These are phyloP conservation scores for Cetraspora pellucida DNA, from an alignment of 192 early-diverging fungal genomes.

Conservation along the genomic window DNA sequence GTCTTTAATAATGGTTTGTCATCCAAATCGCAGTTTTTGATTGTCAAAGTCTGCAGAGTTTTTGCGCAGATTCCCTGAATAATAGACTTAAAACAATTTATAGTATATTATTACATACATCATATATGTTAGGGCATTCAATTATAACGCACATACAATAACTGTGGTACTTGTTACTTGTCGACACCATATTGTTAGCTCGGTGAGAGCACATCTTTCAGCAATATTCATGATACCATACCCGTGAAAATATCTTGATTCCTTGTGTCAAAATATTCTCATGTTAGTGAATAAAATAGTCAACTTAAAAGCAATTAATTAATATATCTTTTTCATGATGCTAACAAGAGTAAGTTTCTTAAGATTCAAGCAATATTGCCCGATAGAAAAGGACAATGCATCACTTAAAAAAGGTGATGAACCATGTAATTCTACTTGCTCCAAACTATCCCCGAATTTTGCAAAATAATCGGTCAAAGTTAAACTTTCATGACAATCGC, in stretches of 20 bases:
- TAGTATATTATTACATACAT: background rate
- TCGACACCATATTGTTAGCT: slow-evolving; percentile 7
- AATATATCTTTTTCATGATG: background rate
- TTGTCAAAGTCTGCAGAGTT: background rate
- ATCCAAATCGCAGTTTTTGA: slow-evolving; percentile 11
- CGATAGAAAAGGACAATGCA: slow-evolving; percentile 1
- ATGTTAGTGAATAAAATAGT: too few relatives aligned
- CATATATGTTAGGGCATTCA: background rate
- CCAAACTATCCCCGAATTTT: background rate
- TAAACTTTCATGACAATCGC: background rate
- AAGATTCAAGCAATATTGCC: background rate
- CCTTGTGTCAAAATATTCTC: background rate
- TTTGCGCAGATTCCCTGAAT: background rate
- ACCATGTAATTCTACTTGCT: background rate
- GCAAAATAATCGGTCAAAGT: slow-evolving; percentile 4
- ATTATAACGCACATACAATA: background rate
- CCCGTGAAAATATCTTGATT: slow-evolving; percentile 13
- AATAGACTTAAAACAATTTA: background rate
- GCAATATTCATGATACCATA: background rate
- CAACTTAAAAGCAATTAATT: too few relatives aligned
- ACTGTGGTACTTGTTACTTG: slow-evolving; percentile 1
- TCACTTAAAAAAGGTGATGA: slow-evolving; percentile 5
- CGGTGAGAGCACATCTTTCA: slow-evolving; percentile 3
- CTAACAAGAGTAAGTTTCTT: background rate
- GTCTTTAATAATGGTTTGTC: background rate